Evolutionary conservation across 2,329 filamentous ascomycete species (phyloP).

Genomic region (Fusarium sp.): DNA sequence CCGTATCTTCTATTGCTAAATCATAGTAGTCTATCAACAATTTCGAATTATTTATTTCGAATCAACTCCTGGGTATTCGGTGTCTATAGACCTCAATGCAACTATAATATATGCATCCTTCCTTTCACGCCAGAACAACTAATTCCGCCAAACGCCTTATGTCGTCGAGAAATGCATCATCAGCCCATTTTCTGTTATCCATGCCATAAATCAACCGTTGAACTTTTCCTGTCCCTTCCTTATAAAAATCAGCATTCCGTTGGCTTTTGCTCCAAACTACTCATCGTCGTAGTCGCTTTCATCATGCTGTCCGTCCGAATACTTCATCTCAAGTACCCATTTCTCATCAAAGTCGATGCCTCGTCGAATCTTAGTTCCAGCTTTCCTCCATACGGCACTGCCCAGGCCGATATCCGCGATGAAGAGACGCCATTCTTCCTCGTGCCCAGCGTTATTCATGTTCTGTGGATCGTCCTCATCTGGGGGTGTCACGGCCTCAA

Average conservation of each 20-base stretch:
- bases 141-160: constrained; percentile 33
- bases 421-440: constrained; percentile 79
- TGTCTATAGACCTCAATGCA: constrained; percentile 38
- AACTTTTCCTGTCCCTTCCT: constrained; percentile 25
- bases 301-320: constrained; percentile 53
- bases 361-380: constrained; percentile 81
- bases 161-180: constrained; percentile 24
- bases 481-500: constrained; percentile 75
- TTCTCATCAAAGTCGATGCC: constrained; percentile 89
- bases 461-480: constrained; percentile 53
- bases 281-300: constrained; percentile 43
- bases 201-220: constrained; percentile 35
- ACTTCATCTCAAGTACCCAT: constrained; percentile 82
- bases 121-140: constrained; percentile 21
- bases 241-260: background rate
- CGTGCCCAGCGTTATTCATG: constrained; percentile 51
- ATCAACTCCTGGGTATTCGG: constrained; percentile 45
- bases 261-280: constrained; percentile 1
- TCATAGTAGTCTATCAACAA: background rate
- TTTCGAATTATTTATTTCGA: background rate
- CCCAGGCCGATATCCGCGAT: constrained; percentile 89
- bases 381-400: constrained; percentile 85
- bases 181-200: constrained; percentile 12
- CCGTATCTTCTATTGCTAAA: background rate
- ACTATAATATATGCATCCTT: constrained; percentile 17